These are phyloP conservation scores for Xylaria arbuscula DNA, from an alignment of 2,329 filamentous ascomycete genomes.

Conservation along the genomic window DNA sequence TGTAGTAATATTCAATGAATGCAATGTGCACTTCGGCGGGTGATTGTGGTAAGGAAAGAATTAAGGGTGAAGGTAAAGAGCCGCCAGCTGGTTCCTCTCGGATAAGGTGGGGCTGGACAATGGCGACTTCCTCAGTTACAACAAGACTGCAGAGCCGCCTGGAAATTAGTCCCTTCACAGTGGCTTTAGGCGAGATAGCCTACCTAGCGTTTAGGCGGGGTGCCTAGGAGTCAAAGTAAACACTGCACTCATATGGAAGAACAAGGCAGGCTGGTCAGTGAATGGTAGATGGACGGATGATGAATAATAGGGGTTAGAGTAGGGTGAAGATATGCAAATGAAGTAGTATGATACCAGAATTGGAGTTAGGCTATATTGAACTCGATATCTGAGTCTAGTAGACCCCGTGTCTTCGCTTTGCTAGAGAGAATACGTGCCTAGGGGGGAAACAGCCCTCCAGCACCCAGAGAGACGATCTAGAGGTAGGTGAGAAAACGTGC, in stretches of 20 bases:
- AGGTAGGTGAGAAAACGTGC: not conserved
- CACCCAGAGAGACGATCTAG: not conserved
- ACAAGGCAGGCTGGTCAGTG: not conserved
- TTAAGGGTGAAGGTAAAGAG: not conserved
- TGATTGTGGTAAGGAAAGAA: not conserved
- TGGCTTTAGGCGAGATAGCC: not conserved
- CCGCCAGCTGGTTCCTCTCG: not conserved
- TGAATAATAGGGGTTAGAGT: not conserved
- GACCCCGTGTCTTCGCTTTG: not conserved
- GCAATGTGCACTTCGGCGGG: not conserved
- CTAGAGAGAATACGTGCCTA: not conserved
- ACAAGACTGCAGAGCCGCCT: not conserved
- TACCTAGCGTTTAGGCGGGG: not conserved
- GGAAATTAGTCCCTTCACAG: not conserved
- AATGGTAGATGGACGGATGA: not conserved
- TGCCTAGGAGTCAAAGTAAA: not conserved
- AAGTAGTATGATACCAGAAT: not conserved
- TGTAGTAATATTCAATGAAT: not conserved
- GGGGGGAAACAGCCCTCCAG: not conserved
- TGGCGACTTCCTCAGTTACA: slow-evolving; percentile 21
- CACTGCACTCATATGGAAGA: not conserved
- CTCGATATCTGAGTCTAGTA: not conserved
- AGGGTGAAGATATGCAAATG: not conserved
- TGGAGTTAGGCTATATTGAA: not conserved
- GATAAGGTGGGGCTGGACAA: slow-evolving; percentile 2